Percentiles rank a stretch among this genome's conserved stretches.
Evolutionary conservation across 192 early-diverging fungal genomes (phyloP).

Genomic region (Podila horticola): DNA sequence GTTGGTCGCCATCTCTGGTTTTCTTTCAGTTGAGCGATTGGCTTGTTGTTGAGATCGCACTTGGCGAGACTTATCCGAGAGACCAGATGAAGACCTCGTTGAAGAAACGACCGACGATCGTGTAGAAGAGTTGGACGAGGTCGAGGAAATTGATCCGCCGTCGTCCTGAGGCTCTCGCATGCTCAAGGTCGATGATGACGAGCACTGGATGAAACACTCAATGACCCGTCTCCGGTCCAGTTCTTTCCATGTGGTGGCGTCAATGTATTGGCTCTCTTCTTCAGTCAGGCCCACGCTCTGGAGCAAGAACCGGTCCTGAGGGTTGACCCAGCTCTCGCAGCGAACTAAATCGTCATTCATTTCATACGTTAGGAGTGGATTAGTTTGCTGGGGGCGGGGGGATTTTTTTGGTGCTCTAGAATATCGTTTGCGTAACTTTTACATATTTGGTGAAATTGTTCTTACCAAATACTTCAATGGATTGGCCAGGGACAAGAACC

Average conservation of each 20-base stretch:
- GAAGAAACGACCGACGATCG: conserved; percentile 17
- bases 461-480: conserved; percentile 58
- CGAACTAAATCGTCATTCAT: conserved; percentile 30
- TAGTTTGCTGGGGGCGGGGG: not conserved
- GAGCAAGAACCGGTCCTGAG: conserved; percentile 55
- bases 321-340: conserved; percentile 55
- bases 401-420: not conserved
- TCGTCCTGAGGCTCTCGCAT: conserved; percentile 39
- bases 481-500: conserved; percentile 47
- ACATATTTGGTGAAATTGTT: not conserved
- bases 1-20: not conserved
- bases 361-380: too few relatives aligned
- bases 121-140: conserved; percentile 28
- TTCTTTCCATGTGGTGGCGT: conserved; percentile 50
- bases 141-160: conserved; percentile 32
- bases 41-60: conserved; percentile 1
- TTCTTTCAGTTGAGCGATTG: not conserved
- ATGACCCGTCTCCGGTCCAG: conserved; percentile 51
- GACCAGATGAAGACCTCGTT: not conserved
- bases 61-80: conserved; percentile 6
- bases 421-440: too few relatives aligned
- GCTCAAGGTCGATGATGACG: conserved; percentile 24
- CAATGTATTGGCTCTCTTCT: conserved; percentile 39
- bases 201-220: conserved; percentile 56
- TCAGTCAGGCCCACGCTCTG: conserved; percentile 50